These are phyloP conservation scores for Oryza coarctata DNA, from an alignment of 176 grass and related monocot species.

Conservation along the genomic window DNA sequence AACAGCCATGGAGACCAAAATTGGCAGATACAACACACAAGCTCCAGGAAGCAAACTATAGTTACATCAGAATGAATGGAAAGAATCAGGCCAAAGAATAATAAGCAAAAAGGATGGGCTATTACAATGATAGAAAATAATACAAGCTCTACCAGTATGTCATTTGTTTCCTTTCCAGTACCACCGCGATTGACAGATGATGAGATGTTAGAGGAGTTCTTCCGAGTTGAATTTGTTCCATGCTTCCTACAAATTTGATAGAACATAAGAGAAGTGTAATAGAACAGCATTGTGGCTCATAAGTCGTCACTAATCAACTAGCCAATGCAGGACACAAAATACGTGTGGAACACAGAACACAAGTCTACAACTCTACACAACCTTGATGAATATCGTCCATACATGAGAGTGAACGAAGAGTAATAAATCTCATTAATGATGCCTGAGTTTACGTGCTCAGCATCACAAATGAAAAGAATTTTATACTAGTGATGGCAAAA, in stretches of 20 bases:
- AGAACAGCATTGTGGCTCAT: no score
- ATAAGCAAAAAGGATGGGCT: neutral
- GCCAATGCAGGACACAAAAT: no score
- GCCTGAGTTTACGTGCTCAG: no score
- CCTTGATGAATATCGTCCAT: no score
- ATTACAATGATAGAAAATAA: neutral
- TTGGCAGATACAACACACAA: neutral
- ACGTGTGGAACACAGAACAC: no score
- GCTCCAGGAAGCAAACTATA: neutral
- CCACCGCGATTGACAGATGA: neutral
- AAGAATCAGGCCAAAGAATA: neutral
- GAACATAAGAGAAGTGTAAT: no score
- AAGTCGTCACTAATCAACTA: no score
- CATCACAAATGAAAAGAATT: no score
- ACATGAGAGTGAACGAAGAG: no score
- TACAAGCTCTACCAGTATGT: neutral
- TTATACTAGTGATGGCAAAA: no score
- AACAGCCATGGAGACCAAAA: neutral
- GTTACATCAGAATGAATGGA: neutral
- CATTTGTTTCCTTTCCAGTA: neutral
- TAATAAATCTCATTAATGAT: no score
- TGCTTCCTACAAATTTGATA: slow-evolving; percentile 25
- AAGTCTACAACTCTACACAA: no score
- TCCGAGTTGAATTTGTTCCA: slow-evolving; percentile 53
- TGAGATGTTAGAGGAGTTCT: slow-evolving; percentile 34